These are phyloP conservation scores for Hansenula lynferdii DNA, from an alignment of 1,139 yeast species.

Conservation along the genomic window DNA sequence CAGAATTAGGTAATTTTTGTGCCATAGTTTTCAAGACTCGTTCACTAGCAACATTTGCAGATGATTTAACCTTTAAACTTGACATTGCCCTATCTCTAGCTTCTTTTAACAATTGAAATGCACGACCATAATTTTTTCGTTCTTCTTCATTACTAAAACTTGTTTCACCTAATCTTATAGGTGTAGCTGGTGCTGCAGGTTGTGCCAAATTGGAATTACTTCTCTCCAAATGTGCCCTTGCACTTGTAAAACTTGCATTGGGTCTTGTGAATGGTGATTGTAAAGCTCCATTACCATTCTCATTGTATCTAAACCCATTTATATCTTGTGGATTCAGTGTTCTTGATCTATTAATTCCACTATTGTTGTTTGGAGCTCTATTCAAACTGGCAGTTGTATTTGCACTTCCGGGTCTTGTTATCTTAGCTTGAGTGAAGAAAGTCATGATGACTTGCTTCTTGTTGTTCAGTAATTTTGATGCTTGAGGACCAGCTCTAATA, in stretches of 20 bases:
- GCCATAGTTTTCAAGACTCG: slow-evolving; percentile 52
- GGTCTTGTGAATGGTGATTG: no score
- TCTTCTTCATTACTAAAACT: slow-evolving; percentile 25
- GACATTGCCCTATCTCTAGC: slow-evolving; percentile 41
- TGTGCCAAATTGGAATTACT: slow-evolving; percentile 13
- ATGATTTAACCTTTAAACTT: slow-evolving; percentile 26
- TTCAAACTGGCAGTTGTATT: slow-evolving; percentile 4
- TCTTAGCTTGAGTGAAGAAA: slow-evolving; percentile 25
- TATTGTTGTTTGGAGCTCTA: slow-evolving; percentile 7
- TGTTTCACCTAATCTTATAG: slow-evolving; percentile 17
- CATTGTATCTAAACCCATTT: slow-evolving; percentile 9
- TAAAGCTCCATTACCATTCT: not conserved
- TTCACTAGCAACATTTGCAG: slow-evolving; percentile 42
- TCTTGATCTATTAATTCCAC: slow-evolving; percentile 6
- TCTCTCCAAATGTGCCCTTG: slow-evolving; percentile 23
- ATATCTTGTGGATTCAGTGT: slow-evolving; percentile 8
- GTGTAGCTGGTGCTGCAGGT: slow-evolving; percentile 13
- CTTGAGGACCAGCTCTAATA: slow-evolving; percentile 53
- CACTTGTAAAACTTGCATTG: slow-evolving; percentile 24
- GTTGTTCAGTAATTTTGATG: slow-evolving; percentile 42
- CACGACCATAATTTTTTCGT: slow-evolving; percentile 22
- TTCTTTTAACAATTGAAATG: slow-evolving; percentile 37
- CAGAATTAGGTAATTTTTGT: slow-evolving; percentile 45
- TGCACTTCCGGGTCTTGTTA: slow-evolving; percentile 13
- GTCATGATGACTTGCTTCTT: slow-evolving; percentile 42